A percentile compares a stretch with the other conserved stretches of the same genome.
phyloP scores from a whole-genome alignment of 2,329 filamentous ascomycete genomes.

The Ophiocordyceps camponoti-leonardi region DNA sequence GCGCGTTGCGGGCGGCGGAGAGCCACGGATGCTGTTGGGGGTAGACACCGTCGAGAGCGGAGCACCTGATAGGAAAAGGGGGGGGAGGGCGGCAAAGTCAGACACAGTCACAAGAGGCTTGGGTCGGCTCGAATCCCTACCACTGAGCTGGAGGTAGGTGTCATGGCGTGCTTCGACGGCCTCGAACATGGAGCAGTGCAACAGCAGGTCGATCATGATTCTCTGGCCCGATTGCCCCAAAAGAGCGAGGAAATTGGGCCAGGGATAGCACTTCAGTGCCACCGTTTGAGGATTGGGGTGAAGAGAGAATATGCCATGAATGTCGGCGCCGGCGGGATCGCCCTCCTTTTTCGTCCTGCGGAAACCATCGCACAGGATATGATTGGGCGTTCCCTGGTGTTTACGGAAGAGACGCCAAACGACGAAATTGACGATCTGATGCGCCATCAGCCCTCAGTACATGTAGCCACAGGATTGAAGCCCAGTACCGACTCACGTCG shows the following conservation, averaged over 20 bases:
- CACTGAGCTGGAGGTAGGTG: constrained; percentile 67
- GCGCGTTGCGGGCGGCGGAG: constrained; percentile 1
- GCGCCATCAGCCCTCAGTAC: constrained; percentile 3
- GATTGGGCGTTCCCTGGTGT: constrained; percentile 37
- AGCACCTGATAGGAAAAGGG: constrained; percentile 16
- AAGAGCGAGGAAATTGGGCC: constrained; percentile 58
- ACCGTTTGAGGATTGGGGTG: constrained; percentile 56
- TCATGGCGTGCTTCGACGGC: constrained; percentile 38
- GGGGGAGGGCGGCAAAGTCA: not conserved
- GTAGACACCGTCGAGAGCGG: constrained; percentile 30
- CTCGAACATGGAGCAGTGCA: constrained; percentile 63
- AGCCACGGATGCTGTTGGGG: not conserved
- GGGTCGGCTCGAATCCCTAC: constrained; percentile 24
- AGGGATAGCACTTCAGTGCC: constrained; percentile 50
- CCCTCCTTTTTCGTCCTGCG: constrained; percentile 27
- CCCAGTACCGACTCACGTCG: constrained; percentile 29
- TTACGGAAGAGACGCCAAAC: constrained; percentile 63
- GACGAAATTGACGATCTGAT: constrained; percentile 59
- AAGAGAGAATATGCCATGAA: constrained; percentile 48
- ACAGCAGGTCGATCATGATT: constrained; percentile 60
- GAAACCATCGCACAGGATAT: constrained; percentile 75
- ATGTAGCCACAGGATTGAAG: constrained; percentile 1
- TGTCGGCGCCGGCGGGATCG: constrained; percentile 18
- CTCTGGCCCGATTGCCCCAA: constrained; percentile 59
- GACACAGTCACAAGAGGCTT: not conserved